Evolutionary conservation across 495 filamentous ascomycete genomes (phyloP), one percentile per base, ranked within the genome.

Genomic region (Xylaria bambusicola): DNA sequence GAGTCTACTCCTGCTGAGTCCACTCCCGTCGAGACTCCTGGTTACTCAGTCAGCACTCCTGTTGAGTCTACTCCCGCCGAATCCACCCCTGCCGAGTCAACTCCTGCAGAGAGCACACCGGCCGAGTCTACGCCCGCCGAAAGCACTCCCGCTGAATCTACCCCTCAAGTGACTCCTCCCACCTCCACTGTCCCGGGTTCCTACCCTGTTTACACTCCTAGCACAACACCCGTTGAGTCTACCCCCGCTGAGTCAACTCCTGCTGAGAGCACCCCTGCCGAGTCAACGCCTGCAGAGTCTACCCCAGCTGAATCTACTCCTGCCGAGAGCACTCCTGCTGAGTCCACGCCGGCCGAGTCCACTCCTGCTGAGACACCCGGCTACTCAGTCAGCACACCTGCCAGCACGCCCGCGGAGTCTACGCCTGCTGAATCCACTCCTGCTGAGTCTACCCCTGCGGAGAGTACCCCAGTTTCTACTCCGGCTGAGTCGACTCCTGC

Each of bases 161-260:
- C 12, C 55, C 33, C 56, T 36, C 44, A 46, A n/a, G 35, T 49
- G 5, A 51, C 41, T 27, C 20, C 49, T 23, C 18, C 27, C 18
- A 7, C 33, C 31, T 52, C 53, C 1, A 31, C 61, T 46, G 35
- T 35, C 46, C 63, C 46, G 31, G 66, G 61, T 41, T 54, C 62
- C 13, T 65, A 61, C 57, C 46, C 58, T 20, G 52, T 54, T 10
- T 47, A 29, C 10, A 54, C 61, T 35, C 51, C 61, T 3, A 55
- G 55, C 61, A 31, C 46, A 29, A 58, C 42, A 35, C 50, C 62
- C 38, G 67, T 61, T 17, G 69, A 68, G 56, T 66, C 59, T 44
- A 58, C 65, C 9, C 56, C 56, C n/a, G n/a, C n/a, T n/a, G 60
- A 67, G 13, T 41, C 38, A 3, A 41, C 38, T 41, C 38, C 38